Evolutionary conservation across 2,329 filamentous ascomycete genomes (phyloP).

Genomic region (Didymella sp.): DNA sequence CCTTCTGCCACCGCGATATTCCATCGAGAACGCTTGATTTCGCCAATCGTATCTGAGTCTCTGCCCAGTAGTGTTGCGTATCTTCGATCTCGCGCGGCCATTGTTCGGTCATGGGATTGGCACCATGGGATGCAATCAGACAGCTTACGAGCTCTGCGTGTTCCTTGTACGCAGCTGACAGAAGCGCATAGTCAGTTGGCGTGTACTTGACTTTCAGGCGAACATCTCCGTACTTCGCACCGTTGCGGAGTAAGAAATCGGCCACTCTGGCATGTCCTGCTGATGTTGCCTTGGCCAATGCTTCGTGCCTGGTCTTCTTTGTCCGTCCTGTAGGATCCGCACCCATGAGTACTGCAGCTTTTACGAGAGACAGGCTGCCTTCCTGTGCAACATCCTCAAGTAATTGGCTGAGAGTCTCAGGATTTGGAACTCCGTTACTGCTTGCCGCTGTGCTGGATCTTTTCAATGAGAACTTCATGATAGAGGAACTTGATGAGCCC

Average conservation of each 20-base stretch:
- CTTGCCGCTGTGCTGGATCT: constrained; percentile 17
- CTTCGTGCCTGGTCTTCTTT: constrained; percentile 29
- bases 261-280: constrained; percentile 24
- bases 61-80: constrained; percentile 28
- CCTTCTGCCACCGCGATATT: constrained; percentile 27
- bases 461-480: constrained; percentile 23
- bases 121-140: constrained; percentile 26
- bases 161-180: constrained; percentile 27
- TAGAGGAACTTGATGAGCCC: constrained; percentile 7
- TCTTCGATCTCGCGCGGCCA: constrained; percentile 31
- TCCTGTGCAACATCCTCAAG: constrained; percentile 28
- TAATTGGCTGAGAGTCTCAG: constrained; percentile 18
- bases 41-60: constrained; percentile 22
- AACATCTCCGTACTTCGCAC: constrained; percentile 25
- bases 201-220: constrained; percentile 19
- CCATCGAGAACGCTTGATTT: constrained; percentile 29
- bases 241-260: constrained; percentile 25
- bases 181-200: constrained; percentile 22
- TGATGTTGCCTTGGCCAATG: constrained; percentile 25
- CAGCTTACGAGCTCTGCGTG: constrained; percentile 24
- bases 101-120: constrained; percentile 27
- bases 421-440: constrained; percentile 1
- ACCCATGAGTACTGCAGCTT: constrained; percentile 21
- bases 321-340: constrained; percentile 19
- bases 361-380: constrained; percentile 23